Percentiles rank a stretch among this genome's conserved stretches.
Evolutionary conservation across 345 rosid species (phyloP).

Genomic region (Chamaenerion angustifolium): DNA sequence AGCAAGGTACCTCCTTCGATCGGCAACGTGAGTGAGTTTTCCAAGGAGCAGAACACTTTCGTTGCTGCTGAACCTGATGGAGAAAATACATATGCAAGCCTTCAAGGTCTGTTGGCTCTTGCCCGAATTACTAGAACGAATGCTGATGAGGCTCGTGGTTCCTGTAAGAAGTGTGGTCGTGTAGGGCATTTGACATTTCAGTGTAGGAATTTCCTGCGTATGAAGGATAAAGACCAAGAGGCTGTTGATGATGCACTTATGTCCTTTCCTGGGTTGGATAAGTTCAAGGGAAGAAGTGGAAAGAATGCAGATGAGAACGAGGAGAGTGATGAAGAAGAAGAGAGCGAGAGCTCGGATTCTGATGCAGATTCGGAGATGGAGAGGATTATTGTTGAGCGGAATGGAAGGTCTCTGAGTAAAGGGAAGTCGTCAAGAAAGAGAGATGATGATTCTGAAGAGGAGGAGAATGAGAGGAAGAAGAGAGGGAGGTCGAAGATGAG

Average conservation of each 20-base stretch:
- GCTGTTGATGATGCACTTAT: slow-evolving; percentile 39
- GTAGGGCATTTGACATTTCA: slow-evolving; percentile 87
- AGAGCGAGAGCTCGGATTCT: slow-evolving; percentile 67
- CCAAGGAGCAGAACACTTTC: slow-evolving; percentile 19
- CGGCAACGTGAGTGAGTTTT: too few species aligned
- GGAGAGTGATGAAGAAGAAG: slow-evolving; percentile 45
- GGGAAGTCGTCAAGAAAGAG: slow-evolving; percentile 26
- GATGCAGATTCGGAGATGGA: slow-evolving; percentile 84
- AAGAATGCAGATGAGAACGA: slow-evolving; percentile 24
- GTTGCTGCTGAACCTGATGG: slow-evolving; percentile 41
- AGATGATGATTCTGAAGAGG: slow-evolving; percentile 30
- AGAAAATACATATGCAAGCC: slow-evolving; percentile 67
- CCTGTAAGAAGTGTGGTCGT: slow-evolving; percentile 89
- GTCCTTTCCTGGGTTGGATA: slow-evolving; percentile 55
- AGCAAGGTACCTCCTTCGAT: too few species aligned
- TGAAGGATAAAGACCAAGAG: slow-evolving; percentile 53
- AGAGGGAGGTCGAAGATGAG: slow-evolving; percentile 37
- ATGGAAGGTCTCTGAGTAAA: slow-evolving; percentile 31
- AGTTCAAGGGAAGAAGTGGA: slow-evolving; percentile 47
- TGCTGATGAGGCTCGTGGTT: slow-evolving; percentile 77
- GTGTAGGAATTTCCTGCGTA: slow-evolving; percentile 74
- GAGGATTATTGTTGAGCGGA: slow-evolving; percentile 67
- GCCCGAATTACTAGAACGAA: slow-evolving; percentile 67
- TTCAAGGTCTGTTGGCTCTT: slow-evolving; percentile 75
- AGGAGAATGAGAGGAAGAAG: slow-evolving; percentile 41